These are phyloP conservation scores for Globisporangium irregulare DNA, from an alignment of 352 stramenopile species.

Conservation along the genomic window DNA sequence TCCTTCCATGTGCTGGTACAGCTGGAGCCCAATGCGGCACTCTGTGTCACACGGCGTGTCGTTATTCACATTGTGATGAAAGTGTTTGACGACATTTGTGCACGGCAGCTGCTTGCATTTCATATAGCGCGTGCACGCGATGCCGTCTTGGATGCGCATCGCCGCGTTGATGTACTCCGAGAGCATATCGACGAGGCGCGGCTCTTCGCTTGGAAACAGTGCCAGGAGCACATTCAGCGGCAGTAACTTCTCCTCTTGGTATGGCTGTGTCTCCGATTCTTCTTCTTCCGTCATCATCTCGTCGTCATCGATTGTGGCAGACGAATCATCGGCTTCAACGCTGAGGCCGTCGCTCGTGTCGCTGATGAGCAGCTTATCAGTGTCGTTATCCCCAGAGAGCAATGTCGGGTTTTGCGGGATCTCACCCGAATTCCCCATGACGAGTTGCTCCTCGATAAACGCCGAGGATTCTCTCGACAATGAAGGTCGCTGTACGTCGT, in stretches of 20 bases:
- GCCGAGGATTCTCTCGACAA: background rate
- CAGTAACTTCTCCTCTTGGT: slow-evolving; percentile 1
- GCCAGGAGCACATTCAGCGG: slow-evolving; percentile 28
- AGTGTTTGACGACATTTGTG: slow-evolving; percentile 17
- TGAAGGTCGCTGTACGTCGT: slow-evolving; percentile 1
- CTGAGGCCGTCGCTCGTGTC: background rate
- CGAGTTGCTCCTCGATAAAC: slow-evolving; percentile 3
- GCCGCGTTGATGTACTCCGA: slow-evolving; percentile 34
- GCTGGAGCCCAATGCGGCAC: slow-evolving; percentile 25
- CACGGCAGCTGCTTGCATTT: slow-evolving; percentile 29
- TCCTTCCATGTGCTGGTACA: slow-evolving; percentile 26
- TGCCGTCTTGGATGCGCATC: slow-evolving; percentile 28
- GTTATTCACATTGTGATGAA: slow-evolving; percentile 19
- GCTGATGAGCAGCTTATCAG: background rate
- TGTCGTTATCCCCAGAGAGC: background rate
- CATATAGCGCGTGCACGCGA: slow-evolving; percentile 22
- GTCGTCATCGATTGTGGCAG: background rate
- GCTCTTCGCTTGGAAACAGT: slow-evolving; percentile 22
- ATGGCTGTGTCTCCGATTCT: background rate
- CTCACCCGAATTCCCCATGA: background rate
- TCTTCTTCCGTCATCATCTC: slow-evolving; percentile 1
- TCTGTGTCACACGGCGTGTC: slow-evolving; percentile 21
- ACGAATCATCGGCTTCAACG: background rate
- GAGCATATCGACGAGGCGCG: slow-evolving; percentile 26
- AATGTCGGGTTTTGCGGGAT: background rate